Evolutionary conservation across 1,139 yeast species (phyloP), one percentile per base, ranked within the genome.

Genomic region (Geotrichum phurueaensis): DNA sequence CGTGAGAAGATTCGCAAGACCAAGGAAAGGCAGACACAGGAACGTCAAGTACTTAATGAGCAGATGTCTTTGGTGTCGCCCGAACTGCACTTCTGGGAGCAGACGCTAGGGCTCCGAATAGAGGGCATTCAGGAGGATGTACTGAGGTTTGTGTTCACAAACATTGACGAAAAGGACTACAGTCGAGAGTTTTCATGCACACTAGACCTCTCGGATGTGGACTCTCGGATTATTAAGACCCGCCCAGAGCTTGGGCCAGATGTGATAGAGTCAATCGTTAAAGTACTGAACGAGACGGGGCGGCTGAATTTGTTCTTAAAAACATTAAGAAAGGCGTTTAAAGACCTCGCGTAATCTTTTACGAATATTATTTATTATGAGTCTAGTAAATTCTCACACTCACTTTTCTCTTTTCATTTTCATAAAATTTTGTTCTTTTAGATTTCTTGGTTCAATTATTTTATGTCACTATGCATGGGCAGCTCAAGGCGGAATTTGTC

Each of bases 81-180:
- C 1, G 76, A 73, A 58, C 60, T 72, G 27, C 64, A 54, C 2
- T 64, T 66, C 27, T 73, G 74, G 73, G 72, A 73, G 58, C 57
- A 67, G 20, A 64, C 66, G 2, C 65, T 72, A 13, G 75, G 76
- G 13, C 52, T 72, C 39, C 58, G 68, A 20, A 67, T 73, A 47
- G 71, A 70, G 48, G 70, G 72, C n/a, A 65, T 66, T 13, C 59
- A 62, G 22, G 71, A 71, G 36, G 74, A 71, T 51, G 59, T 66
- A 36, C 62, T 72, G 48, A 65, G 66, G 59, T 68, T 73, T 60
- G 62, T 68, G 1, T 73, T 71, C 62, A 65, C 71, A 13, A 65
- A 68, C 25, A 62, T 73, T 20, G 73, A 70, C 59, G 66, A 64
- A 31, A 63, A 60, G 43, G 66, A 69, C 23, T 62, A 66, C 52